phyloP scores from a whole-genome alignment of 805 yeast genomes.

The Ogataea trehaloabstinens region DNA sequence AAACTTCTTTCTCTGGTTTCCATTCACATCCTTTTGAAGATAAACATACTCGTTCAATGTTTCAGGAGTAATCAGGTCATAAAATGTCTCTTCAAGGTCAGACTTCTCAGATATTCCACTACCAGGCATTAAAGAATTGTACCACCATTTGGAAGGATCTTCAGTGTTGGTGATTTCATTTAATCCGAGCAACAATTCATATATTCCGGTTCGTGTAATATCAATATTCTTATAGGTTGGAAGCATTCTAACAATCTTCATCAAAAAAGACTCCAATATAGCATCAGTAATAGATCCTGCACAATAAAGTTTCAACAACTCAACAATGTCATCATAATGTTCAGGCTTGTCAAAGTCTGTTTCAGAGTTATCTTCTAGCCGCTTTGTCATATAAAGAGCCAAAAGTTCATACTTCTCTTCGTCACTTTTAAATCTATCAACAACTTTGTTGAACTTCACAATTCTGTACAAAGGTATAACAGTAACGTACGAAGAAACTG shows the following conservation, averaged over 20 bases:
- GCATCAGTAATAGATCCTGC: slow-evolving; percentile 52
- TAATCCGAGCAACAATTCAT: slow-evolving; percentile 42
- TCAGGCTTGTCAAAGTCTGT: slow-evolving; percentile 21
- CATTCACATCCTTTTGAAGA: slow-evolving; percentile 14
- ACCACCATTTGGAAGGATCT: slow-evolving; percentile 55
- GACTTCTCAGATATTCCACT: slow-evolving; percentile 42
- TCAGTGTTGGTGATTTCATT: slow-evolving; percentile 28
- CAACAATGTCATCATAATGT: slow-evolving; percentile 38
- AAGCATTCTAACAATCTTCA: slow-evolving; percentile 36
- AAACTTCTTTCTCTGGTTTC: slow-evolving; percentile 37
- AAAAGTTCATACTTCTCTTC: slow-evolving; percentile 25
- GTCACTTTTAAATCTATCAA: slow-evolving; percentile 28
- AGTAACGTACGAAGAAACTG: slow-evolving; percentile 40
- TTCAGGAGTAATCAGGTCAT: slow-evolving; percentile 26
- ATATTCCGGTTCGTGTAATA: slow-evolving; percentile 53
- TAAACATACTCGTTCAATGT: slow-evolving; percentile 18
- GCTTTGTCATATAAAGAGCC: slow-evolving; percentile 18
- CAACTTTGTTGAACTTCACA: slow-evolving; percentile 32
- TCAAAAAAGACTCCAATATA: slow-evolving; percentile 46
- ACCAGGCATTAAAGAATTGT: slow-evolving; percentile 43
- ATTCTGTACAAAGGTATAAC: slow-evolving; percentile 41
- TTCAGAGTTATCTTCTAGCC: slow-evolving; percentile 4
- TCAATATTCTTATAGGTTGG: slow-evolving; percentile 36
- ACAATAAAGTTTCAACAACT: slow-evolving; percentile 51
- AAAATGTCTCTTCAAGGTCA: slow-evolving; percentile 43